Base-by-base conservation (phyloP, 768 basidiomycete species). In the Leucosporidium creatinivorum region DNA sequence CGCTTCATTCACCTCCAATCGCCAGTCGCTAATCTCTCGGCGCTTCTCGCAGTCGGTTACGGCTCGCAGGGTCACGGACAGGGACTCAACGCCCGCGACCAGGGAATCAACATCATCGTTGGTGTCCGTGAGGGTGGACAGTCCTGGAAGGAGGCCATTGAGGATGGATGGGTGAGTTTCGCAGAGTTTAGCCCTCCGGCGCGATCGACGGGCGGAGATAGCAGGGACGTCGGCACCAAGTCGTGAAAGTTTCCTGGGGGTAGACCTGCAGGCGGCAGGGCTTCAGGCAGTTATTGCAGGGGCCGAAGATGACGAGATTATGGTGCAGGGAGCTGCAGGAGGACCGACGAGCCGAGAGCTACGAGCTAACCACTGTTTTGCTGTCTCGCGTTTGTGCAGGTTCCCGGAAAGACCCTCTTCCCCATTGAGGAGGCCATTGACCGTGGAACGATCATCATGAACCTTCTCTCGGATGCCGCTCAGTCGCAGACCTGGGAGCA, bases 361-460 rank as follows among this genome's bases (percentile, higher is more conserved):
- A n/a, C n/a, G 10, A n/a, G 57, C 57, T 58, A 25, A 58, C 36
- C 39, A 44, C 39, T 44, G 15, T 59, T 18, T 30, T 44, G 33
- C 12, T 64, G 47, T 65, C 56, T 59, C 25, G 39, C 50, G 31
- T 59, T 31, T 50, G 54, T 51, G 56, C 58, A 89, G 89, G 87
- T 97, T 28, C 93, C 94, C 51, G 94, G 93, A 73, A 87, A 97
- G 84, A 97, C 89, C 67, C 87, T 99, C 75, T 99, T 99, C 84
- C 84, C 93, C 75, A 98, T 99, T 75, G 91, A 98, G 75, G 93
- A 98, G 80, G 96, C 96, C 69, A 97, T 98, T 79, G 83, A 87
- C 74, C 85, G 84, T 72, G 96, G 96, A 54, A 96, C 94, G 26
- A 93, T 98, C 84, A 89, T 99, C 85, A 99, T 99, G 96, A 98